These are phyloP conservation scores for Sphagnum magellanicum DNA, from an alignment of 228 moss, liverwort and hornwort species.

Conservation along the genomic window DNA sequence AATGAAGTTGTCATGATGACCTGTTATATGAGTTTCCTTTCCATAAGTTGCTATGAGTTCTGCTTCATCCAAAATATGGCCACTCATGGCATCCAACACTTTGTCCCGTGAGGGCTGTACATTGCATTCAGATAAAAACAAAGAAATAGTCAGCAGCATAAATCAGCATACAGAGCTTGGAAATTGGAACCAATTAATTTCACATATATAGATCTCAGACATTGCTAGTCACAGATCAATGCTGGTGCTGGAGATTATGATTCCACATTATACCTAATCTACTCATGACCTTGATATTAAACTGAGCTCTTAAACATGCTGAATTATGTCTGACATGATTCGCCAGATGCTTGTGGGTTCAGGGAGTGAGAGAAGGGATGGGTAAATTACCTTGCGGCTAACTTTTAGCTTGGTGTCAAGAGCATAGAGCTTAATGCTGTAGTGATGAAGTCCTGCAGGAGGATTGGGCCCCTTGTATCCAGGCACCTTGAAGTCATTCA, in stretches of 20 bases:
- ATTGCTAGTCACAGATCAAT: slow-evolving; percentile 2
- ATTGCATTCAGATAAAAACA: too few relatives aligned
- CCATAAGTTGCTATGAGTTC: slow-evolving; percentile 26
- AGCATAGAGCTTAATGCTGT: slow-evolving; percentile 58
- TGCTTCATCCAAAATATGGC: slow-evolving; percentile 56
- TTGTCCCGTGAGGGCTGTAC: slow-evolving; percentile 50
- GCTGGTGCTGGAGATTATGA: too few relatives aligned
- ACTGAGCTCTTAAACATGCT: too few relatives aligned
- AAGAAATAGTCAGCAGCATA: too few relatives aligned
- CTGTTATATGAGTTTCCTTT: slow-evolving; percentile 4
- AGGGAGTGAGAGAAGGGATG: not conserved
- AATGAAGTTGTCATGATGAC: slow-evolving; percentile 3
- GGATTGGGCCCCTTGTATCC: slow-evolving; percentile 70
- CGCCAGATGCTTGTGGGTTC: too few relatives aligned
- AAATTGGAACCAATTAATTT: not conserved
- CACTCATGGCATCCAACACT: slow-evolving; percentile 50
- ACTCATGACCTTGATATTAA: too few relatives aligned
- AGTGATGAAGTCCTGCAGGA: slow-evolving; percentile 29
- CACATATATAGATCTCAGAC: not conserved
- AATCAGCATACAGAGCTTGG: not conserved
- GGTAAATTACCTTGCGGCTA: slow-evolving; percentile 46
- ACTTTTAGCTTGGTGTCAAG: slow-evolving; percentile 62
- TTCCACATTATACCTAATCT: too few relatives aligned
- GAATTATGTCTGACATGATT: too few relatives aligned
- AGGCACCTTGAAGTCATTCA: slow-evolving; percentile 65